phyloP scores from a whole-genome alignment of 352 stramenopile species.

The Phytophthora pluvialis region DNA sequence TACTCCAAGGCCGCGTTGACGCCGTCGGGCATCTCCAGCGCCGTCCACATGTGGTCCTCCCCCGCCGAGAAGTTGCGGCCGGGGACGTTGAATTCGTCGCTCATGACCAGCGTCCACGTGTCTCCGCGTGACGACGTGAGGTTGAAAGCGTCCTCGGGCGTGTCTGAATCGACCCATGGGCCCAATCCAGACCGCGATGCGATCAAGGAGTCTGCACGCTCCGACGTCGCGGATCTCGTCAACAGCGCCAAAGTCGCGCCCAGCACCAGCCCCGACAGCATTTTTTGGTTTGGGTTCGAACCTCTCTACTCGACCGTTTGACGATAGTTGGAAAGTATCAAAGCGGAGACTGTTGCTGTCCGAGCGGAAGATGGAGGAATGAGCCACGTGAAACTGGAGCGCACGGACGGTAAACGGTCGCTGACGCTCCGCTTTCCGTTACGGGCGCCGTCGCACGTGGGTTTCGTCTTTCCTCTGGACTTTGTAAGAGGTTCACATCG shows the following conservation, averaged over 20 bases:
- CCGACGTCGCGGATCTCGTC: neutral
- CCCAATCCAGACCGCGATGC: constrained; percentile 41
- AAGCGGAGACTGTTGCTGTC: too few species aligned
- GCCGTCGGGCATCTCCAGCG: constrained; percentile 47
- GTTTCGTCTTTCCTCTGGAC: constrained; percentile 20
- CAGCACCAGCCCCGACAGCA: constrained; percentile 16
- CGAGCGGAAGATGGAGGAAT: too few species aligned
- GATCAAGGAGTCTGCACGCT: constrained; percentile 36
- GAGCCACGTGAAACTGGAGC: too few species aligned
- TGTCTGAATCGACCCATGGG: constrained; percentile 52
- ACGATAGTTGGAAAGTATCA: constrained; percentile 2
- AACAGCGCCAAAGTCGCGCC: constrained; percentile 3
- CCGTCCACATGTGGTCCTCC: constrained; percentile 86
- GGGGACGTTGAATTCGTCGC: constrained; percentile 73
- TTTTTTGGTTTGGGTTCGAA: too few species aligned
- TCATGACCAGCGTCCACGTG: constrained; percentile 72
- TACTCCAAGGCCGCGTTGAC: constrained; percentile 86
- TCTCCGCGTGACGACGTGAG: constrained; percentile 54
- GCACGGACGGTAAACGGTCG: constrained; percentile 29
- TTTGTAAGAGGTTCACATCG: constrained; percentile 2
- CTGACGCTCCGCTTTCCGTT: too few species aligned
- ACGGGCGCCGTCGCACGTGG: constrained; percentile 10
- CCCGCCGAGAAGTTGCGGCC: constrained; percentile 57
- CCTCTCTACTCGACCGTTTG: constrained; percentile 1
- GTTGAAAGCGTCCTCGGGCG: constrained; percentile 30